Evolutionary conservation across 2,329 filamentous ascomycete species (phyloP).

Genomic region (Epichloe gansuensis): DNA sequence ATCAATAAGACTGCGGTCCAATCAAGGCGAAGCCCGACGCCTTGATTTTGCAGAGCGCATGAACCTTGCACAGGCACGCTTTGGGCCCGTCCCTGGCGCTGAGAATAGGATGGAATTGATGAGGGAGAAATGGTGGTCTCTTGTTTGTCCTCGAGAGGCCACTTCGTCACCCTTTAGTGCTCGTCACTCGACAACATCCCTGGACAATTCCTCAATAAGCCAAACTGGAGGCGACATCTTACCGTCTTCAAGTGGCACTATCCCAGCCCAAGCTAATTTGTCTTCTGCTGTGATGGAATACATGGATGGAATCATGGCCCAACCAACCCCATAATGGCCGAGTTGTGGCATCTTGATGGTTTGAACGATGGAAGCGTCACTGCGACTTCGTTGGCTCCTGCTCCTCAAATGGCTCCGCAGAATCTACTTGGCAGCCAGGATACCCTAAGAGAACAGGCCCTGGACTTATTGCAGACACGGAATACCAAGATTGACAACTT

Average conservation of each 20-base stretch:
- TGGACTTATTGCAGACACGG: slow-evolving; percentile 11
- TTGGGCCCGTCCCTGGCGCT: slow-evolving; percentile 34
- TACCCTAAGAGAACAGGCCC: slow-evolving; percentile 10
- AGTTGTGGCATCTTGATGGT: slow-evolving; percentile 18
- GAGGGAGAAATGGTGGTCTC: slow-evolving; percentile 37
- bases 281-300: slow-evolving; percentile 21
- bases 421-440: slow-evolving; percentile 5
- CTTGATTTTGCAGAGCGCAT: slow-evolving; percentile 38
- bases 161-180: not conserved
- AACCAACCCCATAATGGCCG: slow-evolving; percentile 23
- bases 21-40: slow-evolving; percentile 35
- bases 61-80: slow-evolving; percentile 31
- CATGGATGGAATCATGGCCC: slow-evolving; percentile 25
- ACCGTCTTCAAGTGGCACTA: slow-evolving; percentile 6
- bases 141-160: slow-evolving; percentile 28
- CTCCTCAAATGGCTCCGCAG: not conserved
- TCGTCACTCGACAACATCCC: not conserved
- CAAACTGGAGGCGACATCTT: slow-evolving; percentile 7
- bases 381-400: not conserved
- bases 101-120: slow-evolving; percentile 34
- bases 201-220: not conserved
- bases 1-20: slow-evolving; percentile 32
- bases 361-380: not conserved
- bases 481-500: slow-evolving; percentile 21
- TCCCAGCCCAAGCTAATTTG: slow-evolving; percentile 14